Base-by-base conservation (phyloP, 176 grass and related monocot species). In the Sorghum bicolor region DNA sequence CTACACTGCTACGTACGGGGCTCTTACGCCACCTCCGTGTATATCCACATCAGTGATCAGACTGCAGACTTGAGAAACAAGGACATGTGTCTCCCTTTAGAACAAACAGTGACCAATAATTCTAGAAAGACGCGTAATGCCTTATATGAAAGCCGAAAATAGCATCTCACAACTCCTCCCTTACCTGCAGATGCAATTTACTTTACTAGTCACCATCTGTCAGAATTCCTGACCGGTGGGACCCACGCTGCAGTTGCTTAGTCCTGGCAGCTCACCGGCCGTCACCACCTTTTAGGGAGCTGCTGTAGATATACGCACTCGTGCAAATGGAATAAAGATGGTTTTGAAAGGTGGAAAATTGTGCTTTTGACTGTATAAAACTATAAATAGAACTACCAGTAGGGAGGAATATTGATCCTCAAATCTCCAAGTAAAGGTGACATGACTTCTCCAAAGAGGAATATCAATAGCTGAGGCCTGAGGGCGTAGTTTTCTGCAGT, bases 201-300 rank as follows among this genome's bases (percentile, higher is more conserved):
- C 81, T 80, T 84, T 85, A 75, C 30, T 31, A 62, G 82, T 89
- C 88, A 82, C 78, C 72, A 82, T 89, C 88, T 72, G 67, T 72
- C 10, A 77, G 66, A 72, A 86, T 77, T 77, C 83, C 32, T 89
- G 41, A 25, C 5, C 22, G 16, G 6, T 45, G 78, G 83, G 58
- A 24, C 41, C 78, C 72, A 57, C 33, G n/a, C 65, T 36, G 61
- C 64, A 45, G 64, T 86, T 30, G 25, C 77, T 50, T 74, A 74
- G 52, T 70, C 73, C 70, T 29, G 39, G 70, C 48, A 89, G 72
- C 77, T 89, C 77, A 85, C 64, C 40, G 6, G 10, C n/a, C n/a
- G n/a, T 89, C 76, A 52, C 48, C 63, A 61, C 76, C 61, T 50
- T 39, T 70, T 48, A 76, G 24, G 8, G 72, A 69, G 25, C 39